Evolutionary conservation across 306 rosid genomes (phyloP), one percentile per base, ranked within the genome.

Genomic region (Cicer judaicum): DNA sequence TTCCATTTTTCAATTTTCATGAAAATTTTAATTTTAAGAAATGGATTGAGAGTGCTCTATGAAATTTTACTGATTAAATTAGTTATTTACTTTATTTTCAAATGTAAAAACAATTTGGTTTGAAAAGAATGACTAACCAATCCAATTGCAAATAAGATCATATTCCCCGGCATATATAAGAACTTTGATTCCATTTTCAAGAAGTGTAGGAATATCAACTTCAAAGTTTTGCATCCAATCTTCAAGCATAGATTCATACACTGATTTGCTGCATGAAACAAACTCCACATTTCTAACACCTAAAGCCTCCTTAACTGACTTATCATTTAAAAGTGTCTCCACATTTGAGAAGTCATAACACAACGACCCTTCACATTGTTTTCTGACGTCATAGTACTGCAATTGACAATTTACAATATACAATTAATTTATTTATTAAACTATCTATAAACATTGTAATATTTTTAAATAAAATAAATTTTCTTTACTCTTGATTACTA

Each of bases 91-190:
- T 24, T 2, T 24, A 2, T 24, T 24, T 24, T 24, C 4, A 24
- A 24, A 24, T 2, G 34, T 4, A 2, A 24, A 24, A 21, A 7
- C 48, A 61, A 49, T 36, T 62, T 11, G 19, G 24, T 40, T 56
- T 41, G 11, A 68, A 29, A 36, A 24, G 36, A 19, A 34, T 7
- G 4, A 61, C 85, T 87, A 71, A 91, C 98, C 97, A 2, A 93
- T 89, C 98, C 98, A 93, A 65, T 93, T 93, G 86, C 98, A 89
- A 6, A 93, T 89, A n/a, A 93, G 92, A 84, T 93, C 98, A 14
- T 83, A 76, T 71, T 93, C 98, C 10, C 98, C 98, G 1, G 92
- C 98, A 74, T 93, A 93, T 10, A 88, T 78, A 68, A 90, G 90
- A 70, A 88, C 59, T 76, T 62, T 86, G 53, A 93, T 90, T 71